phyloP scores from a whole-genome alignment of 257 asterid genomes.

The Misopates orontium region DNA sequence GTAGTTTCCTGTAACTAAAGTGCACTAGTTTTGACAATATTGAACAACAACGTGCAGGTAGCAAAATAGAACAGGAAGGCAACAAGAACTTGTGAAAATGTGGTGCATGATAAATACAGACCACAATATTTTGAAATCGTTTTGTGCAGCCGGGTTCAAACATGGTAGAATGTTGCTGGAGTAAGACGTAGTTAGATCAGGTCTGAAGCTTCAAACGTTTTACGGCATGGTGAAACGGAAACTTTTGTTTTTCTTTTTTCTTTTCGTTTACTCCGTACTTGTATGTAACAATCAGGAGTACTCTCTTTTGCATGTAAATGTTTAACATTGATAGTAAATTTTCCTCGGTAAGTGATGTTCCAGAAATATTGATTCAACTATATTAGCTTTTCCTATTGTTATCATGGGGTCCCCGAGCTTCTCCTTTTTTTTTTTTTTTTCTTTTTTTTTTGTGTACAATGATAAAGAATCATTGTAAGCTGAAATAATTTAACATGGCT shows the following conservation, averaged over 20 bases:
- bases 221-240: constrained; percentile 21
- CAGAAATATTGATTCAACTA: not conserved
- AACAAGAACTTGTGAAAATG: constrained; percentile 19
- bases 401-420: too few relatives aligned
- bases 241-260: not conserved
- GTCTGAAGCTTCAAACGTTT: constrained; percentile 19
- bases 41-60: constrained; percentile 32
- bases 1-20: too few relatives aligned
- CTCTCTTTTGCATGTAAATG: not conserved
- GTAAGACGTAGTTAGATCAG: constrained; percentile 4
- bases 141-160: constrained; percentile 18
- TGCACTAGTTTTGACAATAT: not conserved
- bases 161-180: constrained; percentile 12
- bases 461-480: too few relatives aligned
- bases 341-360: too few relatives aligned
- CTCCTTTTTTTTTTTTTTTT: too few relatives aligned
- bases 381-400: not conserved
- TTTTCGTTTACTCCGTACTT: not conserved
- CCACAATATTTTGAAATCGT: not conserved
- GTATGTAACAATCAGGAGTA: constrained; percentile 16
- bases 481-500: too few relatives aligned
- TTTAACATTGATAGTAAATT: not conserved
- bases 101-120: constrained; percentile 13
- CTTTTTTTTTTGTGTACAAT: too few relatives aligned
- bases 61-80: constrained; percentile 29